These are phyloP conservation scores for Adansonia digitata DNA, from an alignment of 345 rosid species.

Conservation along the genomic window DNA sequence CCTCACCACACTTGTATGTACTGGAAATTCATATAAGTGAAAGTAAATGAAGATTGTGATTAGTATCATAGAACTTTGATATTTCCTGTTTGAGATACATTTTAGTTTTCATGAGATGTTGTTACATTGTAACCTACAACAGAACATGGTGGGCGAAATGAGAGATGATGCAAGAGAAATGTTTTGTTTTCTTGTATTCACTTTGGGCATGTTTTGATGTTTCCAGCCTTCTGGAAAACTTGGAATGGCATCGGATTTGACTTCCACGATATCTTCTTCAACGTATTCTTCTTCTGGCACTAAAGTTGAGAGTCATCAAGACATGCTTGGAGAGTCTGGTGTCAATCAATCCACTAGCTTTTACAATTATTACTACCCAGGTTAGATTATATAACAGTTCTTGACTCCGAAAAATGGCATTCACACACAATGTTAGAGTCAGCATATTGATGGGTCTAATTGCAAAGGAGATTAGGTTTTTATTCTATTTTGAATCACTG, in stretches of 20 bases:
- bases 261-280: constrained; percentile 19
- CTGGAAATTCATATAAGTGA: too few relatives aligned
- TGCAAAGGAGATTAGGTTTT: neutral
- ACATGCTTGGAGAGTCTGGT: constrained; percentile 22
- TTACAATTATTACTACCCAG: constrained; percentile 46
- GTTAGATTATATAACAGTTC: constrained; percentile 26
- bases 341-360: constrained; percentile 25
- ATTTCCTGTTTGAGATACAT: neutral
- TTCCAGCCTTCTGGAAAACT: constrained; percentile 30
- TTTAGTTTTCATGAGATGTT: neutral
- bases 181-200: neutral
- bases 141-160: neutral
- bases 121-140: neutral
- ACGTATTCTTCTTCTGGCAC: constrained; percentile 19
- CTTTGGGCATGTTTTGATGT: neutral
- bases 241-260: constrained; percentile 24
- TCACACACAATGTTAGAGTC: neutral
- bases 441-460: neutral
- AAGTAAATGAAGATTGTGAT: neutral
- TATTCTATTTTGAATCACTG: too few relatives aligned
- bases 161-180: neutral
- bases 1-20: too few relatives aligned
- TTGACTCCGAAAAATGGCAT: neutral
- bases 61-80: neutral
- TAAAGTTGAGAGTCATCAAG: constrained; percentile 24